Percentiles rank a stretch among this genome's conserved stretches.
Conservation (phyloP, 768 basidiomycete species). For the Trametes maxima region DNA sequence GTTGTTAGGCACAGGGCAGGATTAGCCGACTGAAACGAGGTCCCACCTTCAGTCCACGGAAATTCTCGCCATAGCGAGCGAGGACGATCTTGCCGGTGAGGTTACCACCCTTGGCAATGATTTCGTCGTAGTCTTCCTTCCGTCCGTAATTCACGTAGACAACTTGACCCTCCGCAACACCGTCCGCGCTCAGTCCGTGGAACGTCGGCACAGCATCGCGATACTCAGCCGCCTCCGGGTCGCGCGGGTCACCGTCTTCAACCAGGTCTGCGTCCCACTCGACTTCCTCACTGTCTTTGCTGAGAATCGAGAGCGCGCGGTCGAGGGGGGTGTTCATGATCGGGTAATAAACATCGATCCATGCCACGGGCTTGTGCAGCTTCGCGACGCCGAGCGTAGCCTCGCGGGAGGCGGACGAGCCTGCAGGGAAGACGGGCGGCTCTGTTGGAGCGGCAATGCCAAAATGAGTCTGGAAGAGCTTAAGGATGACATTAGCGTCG, state of each 20-base stretch:
- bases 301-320: constrained; percentile 66
- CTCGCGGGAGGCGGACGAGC: constrained; percentile 62
- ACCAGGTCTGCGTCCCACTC: constrained; percentile 74
- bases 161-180: constrained; percentile 70
- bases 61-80: constrained; percentile 73
- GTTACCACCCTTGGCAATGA: constrained; percentile 66
- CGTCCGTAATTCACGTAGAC: constrained; percentile 83
- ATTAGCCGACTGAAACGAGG: neutral
- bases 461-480: constrained; percentile 67
- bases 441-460: constrained; percentile 50
- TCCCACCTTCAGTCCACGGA: constrained; percentile 85
- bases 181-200: constrained; percentile 81
- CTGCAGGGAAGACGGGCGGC: constrained; percentile 71
- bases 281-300: constrained; percentile 55
- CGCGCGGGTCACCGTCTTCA: constrained; percentile 72
- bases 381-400: constrained; percentile 58
- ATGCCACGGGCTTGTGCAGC: constrained; percentile 58
- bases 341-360: constrained; percentile 90
- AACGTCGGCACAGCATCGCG: constrained; percentile 71
- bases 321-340: constrained; percentile 79
- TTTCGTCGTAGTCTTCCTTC: constrained; percentile 70
- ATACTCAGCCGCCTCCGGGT: constrained; percentile 71
- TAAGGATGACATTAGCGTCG: constrained; percentile 66
- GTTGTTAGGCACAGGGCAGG: neutral
- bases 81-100: constrained; percentile 80